Percentiles rank a stretch among this genome's conserved stretches.
These are phyloP conservation scores for Barnettozyma pratensis DNA, from an alignment of 805 yeast genomes.

Conservation along the genomic window DNA sequence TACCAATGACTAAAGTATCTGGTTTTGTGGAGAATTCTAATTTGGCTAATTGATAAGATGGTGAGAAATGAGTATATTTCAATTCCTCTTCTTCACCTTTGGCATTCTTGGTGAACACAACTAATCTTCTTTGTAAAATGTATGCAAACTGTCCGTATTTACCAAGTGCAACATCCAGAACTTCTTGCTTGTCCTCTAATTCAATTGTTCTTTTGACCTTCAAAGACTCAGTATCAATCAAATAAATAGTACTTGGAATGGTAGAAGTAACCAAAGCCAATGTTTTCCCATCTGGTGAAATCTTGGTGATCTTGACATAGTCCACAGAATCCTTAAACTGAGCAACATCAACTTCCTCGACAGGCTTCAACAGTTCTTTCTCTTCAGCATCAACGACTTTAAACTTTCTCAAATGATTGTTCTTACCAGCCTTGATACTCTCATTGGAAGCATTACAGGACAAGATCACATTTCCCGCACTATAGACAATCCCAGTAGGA, in stretches of 20 bases:
- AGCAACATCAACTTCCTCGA: slow-evolving; percentile 53
- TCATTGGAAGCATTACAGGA: slow-evolving; percentile 72
- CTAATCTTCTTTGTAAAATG: slow-evolving; percentile 49
- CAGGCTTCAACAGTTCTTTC: slow-evolving; percentile 52
- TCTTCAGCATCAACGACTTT: slow-evolving; percentile 23
- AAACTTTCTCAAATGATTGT: slow-evolving; percentile 70
- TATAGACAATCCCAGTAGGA: slow-evolving; percentile 76
- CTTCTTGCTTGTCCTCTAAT: slow-evolving; percentile 42
- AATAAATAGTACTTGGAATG: slow-evolving; percentile 55
- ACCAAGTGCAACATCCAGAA: slow-evolving; percentile 62
- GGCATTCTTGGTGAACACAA: background rate
- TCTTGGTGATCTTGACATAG: slow-evolving; percentile 52
- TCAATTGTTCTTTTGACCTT: slow-evolving; percentile 47
- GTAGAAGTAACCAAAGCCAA: slow-evolving; percentile 69
- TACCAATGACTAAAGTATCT: slow-evolving; percentile 36
- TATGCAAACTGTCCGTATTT: slow-evolving; percentile 54
- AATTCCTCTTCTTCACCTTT: slow-evolving; percentile 12
- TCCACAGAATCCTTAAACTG: slow-evolving; percentile 45
- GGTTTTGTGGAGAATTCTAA: slow-evolving; percentile 34
- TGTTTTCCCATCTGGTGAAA: slow-evolving; percentile 53
- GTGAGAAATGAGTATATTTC: slow-evolving; percentile 15
- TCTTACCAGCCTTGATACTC: slow-evolving; percentile 53
- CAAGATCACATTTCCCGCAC: slow-evolving; percentile 44
- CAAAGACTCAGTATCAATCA: slow-evolving; percentile 53
- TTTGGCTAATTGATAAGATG: slow-evolving; percentile 32